Evolutionary conservation across 352 stramenopile species (phyloP).

Genomic region (Phytophthora brassicae): DNA sequence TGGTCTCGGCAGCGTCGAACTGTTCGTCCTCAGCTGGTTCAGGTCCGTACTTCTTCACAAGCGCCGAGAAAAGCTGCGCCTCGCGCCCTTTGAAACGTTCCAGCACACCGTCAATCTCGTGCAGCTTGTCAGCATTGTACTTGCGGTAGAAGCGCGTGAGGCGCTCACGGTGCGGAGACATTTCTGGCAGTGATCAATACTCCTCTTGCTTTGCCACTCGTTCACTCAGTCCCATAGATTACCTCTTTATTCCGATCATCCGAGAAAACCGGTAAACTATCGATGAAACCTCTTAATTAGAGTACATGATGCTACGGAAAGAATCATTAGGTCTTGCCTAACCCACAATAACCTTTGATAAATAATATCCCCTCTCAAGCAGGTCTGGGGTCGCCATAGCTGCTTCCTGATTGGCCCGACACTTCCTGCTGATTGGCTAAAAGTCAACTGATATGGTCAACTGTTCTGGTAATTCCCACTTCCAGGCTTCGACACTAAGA

Average conservation of each 20-base stretch:
- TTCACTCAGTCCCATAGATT: constrained; percentile 18
- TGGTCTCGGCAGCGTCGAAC: constrained; percentile 18
- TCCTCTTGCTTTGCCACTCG: constrained; percentile 31
- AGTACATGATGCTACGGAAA: too few species aligned
- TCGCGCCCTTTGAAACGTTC: constrained; percentile 83
- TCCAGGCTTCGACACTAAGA: background rate
- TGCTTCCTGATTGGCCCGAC: background rate
- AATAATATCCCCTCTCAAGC: background rate
- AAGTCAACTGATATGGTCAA: constrained; percentile 5
- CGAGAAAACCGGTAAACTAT: too few species aligned
- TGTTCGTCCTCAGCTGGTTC: constrained; percentile 61
- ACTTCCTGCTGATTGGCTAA: constrained; percentile 10
- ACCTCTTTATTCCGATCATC: background rate
- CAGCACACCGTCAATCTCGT: constrained; percentile 81
- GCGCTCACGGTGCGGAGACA: constrained; percentile 65
- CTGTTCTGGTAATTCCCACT: too few species aligned
- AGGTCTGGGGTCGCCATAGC: background rate
- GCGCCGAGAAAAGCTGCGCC: constrained; percentile 64
- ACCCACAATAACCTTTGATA: background rate
- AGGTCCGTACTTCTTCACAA: constrained; percentile 83
- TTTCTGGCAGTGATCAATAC: too few species aligned
- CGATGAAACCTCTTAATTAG: too few species aligned
- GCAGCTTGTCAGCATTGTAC: constrained; percentile 83
- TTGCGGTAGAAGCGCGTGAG: constrained; percentile 84
- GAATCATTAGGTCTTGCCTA: too few species aligned